Conservation (phyloP, 2,329 filamentous ascomycete species). For the Phaeosphaeriaceae sp. region DNA sequence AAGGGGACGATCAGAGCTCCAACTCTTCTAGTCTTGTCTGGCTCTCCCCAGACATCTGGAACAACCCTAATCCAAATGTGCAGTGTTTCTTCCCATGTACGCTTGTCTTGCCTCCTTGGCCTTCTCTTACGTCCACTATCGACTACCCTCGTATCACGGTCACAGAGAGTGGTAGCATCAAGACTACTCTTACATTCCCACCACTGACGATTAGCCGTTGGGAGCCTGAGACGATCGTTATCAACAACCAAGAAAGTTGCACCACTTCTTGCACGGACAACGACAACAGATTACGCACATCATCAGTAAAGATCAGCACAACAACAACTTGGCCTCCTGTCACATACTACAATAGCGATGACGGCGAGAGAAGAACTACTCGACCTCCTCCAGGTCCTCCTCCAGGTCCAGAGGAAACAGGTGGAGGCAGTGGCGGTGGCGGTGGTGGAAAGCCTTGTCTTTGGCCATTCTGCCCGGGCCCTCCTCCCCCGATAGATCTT, state of each 20-base stretch:
- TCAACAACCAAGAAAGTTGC: neutral
- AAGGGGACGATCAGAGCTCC: slow-evolving; percentile 10
- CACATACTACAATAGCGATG: neutral
- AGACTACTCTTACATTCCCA: slow-evolving; percentile 11
- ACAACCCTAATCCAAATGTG: slow-evolving; percentile 8
- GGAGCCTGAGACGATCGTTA: slow-evolving; percentile 7
- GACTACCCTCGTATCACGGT: slow-evolving; percentile 13
- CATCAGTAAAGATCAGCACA: slow-evolving; percentile 2
- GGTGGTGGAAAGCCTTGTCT: slow-evolving; percentile 2
- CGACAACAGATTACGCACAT: neutral
- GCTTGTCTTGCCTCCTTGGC: slow-evolving; percentile 9
- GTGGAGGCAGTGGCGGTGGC: neutral
- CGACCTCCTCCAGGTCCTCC: neutral
- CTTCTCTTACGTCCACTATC: slow-evolving; percentile 8
- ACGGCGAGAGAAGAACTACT: neutral
- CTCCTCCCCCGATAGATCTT: slow-evolving; percentile 2
- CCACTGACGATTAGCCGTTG: slow-evolving; percentile 14
- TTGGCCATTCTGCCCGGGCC: slow-evolving; percentile 3
- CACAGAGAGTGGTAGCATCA: slow-evolving; percentile 6
- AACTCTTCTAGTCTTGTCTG: slow-evolving; percentile 10
- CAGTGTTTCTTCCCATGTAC: slow-evolving; percentile 11
- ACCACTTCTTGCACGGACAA: slow-evolving; percentile 3
- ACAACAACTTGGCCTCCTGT: slow-evolving; percentile 8
- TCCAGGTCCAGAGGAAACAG: neutral
- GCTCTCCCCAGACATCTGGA: slow-evolving; percentile 11